Evolutionary conservation across 1,139 yeast genomes (phyloP), one percentile per base, ranked within the genome.

Genomic region (Hansenula lynferdii): DNA sequence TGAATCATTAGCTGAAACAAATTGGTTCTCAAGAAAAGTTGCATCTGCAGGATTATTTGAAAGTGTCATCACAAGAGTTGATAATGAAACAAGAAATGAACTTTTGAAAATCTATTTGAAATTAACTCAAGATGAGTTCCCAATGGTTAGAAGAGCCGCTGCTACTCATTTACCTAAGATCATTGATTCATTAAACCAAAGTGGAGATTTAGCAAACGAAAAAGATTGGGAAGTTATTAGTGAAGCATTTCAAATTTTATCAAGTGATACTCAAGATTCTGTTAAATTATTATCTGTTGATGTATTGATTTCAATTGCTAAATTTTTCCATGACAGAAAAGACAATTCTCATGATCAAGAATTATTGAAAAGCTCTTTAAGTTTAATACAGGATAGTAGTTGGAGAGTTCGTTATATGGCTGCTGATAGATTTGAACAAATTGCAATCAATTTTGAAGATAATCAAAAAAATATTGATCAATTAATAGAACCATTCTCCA

Each of bases 341-440:
- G 86, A 82, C 51, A 61, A 60, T 30, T 64, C 78, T 21, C 85
- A 80, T 58, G 72, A 77, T 50, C 68, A 75, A 31, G 85, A 80
- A 50, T 69, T 83, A 44, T 70, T 83, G 47, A 68, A 71, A 38
- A 72, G 77, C 41, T 70, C 87, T 5, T 71, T 83, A 45, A 77
- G 79, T 49, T 72, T 94, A 49, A 81, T 86, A 46, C 75, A 72
- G 48, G 98, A 94, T 65, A 90, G 87, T 63, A 85, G 95, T 55
- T 94, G 99, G 99, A 82, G 98, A 62, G 97, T 94, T 41, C 78
- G 98, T 56, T 94, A 92, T 65, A 89, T 95, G 77, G 95, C 96
- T 21, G 97, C 97, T 21, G 97, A 90, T 60, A 75, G 89, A 55
- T 90, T 87, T 57, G 85, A 81, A 52, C 70, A 72, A 48, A 75